Base-by-base conservation (phyloP, 148 eudicot genomes). In the Salicornia ramosissima region DNA sequence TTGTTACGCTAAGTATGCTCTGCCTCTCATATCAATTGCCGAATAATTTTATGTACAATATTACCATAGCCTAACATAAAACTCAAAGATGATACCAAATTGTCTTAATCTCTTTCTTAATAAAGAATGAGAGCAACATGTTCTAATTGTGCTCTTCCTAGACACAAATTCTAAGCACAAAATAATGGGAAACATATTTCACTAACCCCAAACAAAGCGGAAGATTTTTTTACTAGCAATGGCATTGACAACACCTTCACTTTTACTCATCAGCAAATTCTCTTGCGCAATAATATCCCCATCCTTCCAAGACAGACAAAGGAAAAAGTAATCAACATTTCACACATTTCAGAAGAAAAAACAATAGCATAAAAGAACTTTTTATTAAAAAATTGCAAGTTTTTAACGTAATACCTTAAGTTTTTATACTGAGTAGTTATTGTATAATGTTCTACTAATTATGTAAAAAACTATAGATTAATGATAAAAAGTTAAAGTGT, bases 201-300 rank as follows among this genome's bases (percentile, higher is more conserved):
- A 42, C 31, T 19, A 54, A 5, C 83, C 84, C 98, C 99, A 94
- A 68, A 90, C 79, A 24, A 87, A 80, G 28, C 83, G 81, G 71
- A 77, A 94, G 51, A 94, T 91, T 45, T 83, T 88, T 83, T 67
- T 88, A 72, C 99, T 94, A 10, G 90, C 99, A 56, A 68, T 73
- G 50, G 81, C 82, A 56, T 40, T 83, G 57, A 90, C 78, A 22
- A 54, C 70, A 52, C 80, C 83, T 46, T 84, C 81, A 40, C 87
- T 94, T 79, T 81, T 80, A 75, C 73, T 87, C 83, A 76, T 88
- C 54, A 94, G 86, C 89, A 90, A 75, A 77, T 94, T 91, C 82
- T 88, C 97, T 67, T 94, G 97, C 40, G 89, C 96, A 67, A 24
- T 64, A 55, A 58, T 65, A 72, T 90, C 91, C 9, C 88, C 96